Evolutionary conservation across 306 rosid species (phyloP), one percentile per base, ranked within the genome.

Genomic region (Pyrus pyrifolia): DNA sequence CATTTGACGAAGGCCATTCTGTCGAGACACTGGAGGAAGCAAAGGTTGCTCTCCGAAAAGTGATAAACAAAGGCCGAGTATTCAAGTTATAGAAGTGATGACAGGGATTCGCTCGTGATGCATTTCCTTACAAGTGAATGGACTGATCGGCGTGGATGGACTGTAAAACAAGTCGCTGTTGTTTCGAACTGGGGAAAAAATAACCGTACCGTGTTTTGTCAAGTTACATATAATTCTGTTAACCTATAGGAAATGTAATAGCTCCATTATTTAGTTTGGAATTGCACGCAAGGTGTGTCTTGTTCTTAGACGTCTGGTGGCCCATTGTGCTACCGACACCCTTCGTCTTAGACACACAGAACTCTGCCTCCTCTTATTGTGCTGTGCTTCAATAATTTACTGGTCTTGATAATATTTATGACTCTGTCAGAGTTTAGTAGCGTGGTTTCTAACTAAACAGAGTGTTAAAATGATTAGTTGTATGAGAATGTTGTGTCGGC

Each of bases 21-120:
- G 93, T 96, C 30, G 98, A 96, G 84, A 92, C 99, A 1, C 81
- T 96, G 25, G 98, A 92, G 80, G 93, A 96, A 85, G 99, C 99
- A 62, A 96, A 96, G 85, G 88, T 80, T 76, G 99, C 97, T 79
- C 99, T 96, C 72, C 77, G 89, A 93, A 91, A 89, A 83, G 73
- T 92, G 73, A 80, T 92, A 79, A 87, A 89, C 80, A 91, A 75
- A 78, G 97, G 96, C 66, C 87, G 84, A 67, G 90, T 87, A 30
- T 82, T 72, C 84, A 91, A 91, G 75, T 60, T 91, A 82, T 88
- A 95, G 79, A 88, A 87, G 78, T 81, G 78, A 82, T 62, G 70
- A 23, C 68, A 51, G 11, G 53, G 51, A 63, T 51, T 31, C 49
- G 67, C 72, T 57, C 22, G 25, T 59, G 33, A 22, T 21, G 75